A percentile compares a stretch with the other conserved stretches of the same genome.
Conservation (phyloP, 208 protist species). For the Balamuthia mandrillaris region DNA sequence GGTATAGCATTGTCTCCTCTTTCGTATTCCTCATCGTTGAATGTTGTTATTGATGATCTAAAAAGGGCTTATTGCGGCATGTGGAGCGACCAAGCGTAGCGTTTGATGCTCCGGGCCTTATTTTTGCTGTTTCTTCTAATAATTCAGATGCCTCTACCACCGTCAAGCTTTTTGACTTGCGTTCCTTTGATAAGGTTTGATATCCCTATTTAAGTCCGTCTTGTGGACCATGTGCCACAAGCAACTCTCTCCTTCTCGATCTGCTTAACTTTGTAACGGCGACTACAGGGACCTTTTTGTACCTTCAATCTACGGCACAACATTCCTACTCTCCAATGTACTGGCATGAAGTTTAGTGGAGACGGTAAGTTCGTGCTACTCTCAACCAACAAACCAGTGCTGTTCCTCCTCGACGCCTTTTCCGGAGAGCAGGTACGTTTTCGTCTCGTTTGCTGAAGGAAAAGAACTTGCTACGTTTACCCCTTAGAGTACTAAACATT, state of each 20-base stretch:
- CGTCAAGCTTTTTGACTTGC: constrained; percentile 62
- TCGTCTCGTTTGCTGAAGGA: too few relatives aligned
- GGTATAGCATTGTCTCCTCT: not conserved
- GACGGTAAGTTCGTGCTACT: constrained; percentile 65
- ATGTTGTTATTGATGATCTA: not conserved
- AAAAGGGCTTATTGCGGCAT: not conserved
- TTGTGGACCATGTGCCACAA: not conserved
- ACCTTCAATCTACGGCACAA: constrained; percentile 15
- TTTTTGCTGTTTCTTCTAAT: constrained; percentile 54
- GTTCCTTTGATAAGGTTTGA: constrained; percentile 48
- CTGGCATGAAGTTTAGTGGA: constrained; percentile 50
- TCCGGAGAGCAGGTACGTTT: constrained; percentile 30
- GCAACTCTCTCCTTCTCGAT: constrained; percentile 60
- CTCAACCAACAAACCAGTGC: constrained; percentile 29
- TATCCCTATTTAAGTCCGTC: too few relatives aligned
- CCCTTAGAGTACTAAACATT: not conserved
- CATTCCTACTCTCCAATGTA: constrained; percentile 12
- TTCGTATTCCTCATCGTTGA: not conserved
- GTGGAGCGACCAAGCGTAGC: constrained; percentile 16
- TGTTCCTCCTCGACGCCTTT: constrained; percentile 61
- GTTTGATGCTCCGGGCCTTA: constrained; percentile 63
- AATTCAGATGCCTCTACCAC: constrained; percentile 2
- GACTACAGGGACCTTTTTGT: constrained; percentile 46
- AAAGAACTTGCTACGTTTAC: not conserved
- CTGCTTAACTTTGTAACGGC: constrained; percentile 47